Conservation (phyloP, 768 basidiomycete genomes). For the Hypholoma sublateritium region DNA sequence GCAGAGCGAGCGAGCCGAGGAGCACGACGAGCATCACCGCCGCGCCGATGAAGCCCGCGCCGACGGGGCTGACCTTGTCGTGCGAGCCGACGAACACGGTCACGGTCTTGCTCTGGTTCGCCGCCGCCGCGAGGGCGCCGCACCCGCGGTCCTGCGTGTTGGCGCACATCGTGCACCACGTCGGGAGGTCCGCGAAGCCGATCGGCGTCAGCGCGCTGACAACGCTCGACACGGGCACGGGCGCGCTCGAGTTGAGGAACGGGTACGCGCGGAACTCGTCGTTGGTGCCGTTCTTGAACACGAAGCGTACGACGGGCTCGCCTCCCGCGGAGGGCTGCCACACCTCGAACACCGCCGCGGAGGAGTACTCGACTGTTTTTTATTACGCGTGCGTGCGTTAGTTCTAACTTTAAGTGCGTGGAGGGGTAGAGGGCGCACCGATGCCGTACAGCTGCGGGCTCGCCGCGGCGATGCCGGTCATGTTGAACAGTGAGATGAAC, state of each 20-base stretch:
- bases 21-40: slow-evolving; percentile 48
- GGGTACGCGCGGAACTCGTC: slow-evolving; percentile 50
- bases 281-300: slow-evolving; percentile 68
- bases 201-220: slow-evolving; percentile 39
- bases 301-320: slow-evolving; percentile 57
- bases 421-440: slow-evolving; percentile 33
- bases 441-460: slow-evolving; percentile 58
- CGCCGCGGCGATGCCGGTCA: slow-evolving; percentile 56
- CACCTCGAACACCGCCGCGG: slow-evolving; percentile 58
- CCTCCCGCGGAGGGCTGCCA: slow-evolving; percentile 44
- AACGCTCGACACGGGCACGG: slow-evolving; percentile 56
- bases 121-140: slow-evolving; percentile 41
- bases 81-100: slow-evolving; percentile 24
- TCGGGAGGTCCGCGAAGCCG: slow-evolving; percentile 48
- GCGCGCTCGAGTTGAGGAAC: slow-evolving; percentile 39
- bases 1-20: slow-evolving; percentile 33
- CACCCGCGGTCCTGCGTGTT: slow-evolving; percentile 62
- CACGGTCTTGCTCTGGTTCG: slow-evolving; percentile 23
- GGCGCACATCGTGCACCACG: slow-evolving; percentile 61
- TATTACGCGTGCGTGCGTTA: not conserved
- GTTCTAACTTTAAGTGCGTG: too few relatives aligned
- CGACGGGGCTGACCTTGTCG: slow-evolving; percentile 47
- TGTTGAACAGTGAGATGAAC: slow-evolving; percentile 75
- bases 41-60: slow-evolving; percentile 70
- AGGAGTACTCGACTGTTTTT: slow-evolving; percentile 58